Conservation (phyloP, 441 rosid species). For the Theobroma grandiflorum region DNA sequence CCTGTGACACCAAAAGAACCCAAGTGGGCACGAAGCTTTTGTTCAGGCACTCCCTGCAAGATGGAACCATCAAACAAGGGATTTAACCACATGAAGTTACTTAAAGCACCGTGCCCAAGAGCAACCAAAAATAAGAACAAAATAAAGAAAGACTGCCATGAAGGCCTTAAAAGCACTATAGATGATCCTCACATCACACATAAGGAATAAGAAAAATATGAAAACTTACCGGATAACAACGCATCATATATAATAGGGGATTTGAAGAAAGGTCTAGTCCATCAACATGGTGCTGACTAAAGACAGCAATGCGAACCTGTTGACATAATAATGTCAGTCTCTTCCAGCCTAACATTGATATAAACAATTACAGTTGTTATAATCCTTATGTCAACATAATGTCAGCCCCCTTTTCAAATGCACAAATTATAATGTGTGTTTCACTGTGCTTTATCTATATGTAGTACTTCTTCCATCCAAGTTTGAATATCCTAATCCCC, state of each 20-base stretch:
- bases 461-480: neutral
- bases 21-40: conserved; percentile 88
- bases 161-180: conserved; percentile 9
- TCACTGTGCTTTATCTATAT: neutral
- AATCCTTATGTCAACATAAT: conserved; percentile 14
- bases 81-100: conserved; percentile 13
- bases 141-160: neutral
- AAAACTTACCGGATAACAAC: conserved; percentile 90
- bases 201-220: conserved; percentile 20
- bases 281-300: conserved; percentile 98
- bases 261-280: conserved; percentile 95
- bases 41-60: conserved; percentile 94
- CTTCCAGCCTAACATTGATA: conserved; percentile 24
- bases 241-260: conserved; percentile 98
- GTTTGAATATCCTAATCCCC: neutral
- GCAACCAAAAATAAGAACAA: neutral
- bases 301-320: conserved; percentile 98
- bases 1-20: conserved; percentile 99
- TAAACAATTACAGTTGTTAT: neutral
- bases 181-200: neutral
- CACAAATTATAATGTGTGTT: neutral
- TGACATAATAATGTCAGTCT: conserved; percentile 28
- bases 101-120: neutral
- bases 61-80: conserved; percentile 34
- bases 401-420: neutral